Base-by-base conservation (phyloP, 2,329 filamentous ascomycete species). In the Xylaria sp. region DNA sequence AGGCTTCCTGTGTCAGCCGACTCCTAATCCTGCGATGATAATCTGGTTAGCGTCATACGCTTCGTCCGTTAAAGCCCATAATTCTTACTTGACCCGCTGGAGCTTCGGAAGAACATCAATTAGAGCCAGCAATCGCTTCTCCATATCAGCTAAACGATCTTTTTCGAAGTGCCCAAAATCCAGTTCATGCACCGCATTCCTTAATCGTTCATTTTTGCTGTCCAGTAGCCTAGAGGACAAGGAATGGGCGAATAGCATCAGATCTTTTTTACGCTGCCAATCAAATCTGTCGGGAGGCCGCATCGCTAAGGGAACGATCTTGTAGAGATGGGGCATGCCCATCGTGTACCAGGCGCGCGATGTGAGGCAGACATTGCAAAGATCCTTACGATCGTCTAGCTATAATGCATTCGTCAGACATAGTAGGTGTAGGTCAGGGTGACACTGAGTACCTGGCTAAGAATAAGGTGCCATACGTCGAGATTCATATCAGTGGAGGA, bases 261-360 rank as follows among this genome's bases (percentile, higher is more conserved):
- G 30, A 39, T 65, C 48, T 30, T 23, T 10, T 2, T 36, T 7
- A 13, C 4, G 4, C 4, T 67, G 5, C 20, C 28, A 30, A 25
- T 41, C 36, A 18, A 39, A 2, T n/a, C 8, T 8, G 12, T 56
- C 15, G 15, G 0, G 1, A 12, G n/a, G 9, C 8, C 20, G 23
- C 15, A 13, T 15, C 32, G 1, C 8, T 9, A 67, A 60, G 10
- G 60, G 36, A 5, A 67, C 36, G n/a, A 23, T 13, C 25, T 48
- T 67, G 32, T 64, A 64, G n/a, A 67, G 18, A 64, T 67, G 55
- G 39, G 65, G 55, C 2, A 64, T 28, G n/a, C 60, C 65, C 60
- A 64, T 60, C 12, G 20, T 15, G 36, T 12, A 50, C 65, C 53
- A 64, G 23, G 65, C 39, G 23, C 65, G 65, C 10, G 60, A 67